phyloP scores from a whole-genome alignment of 2,329 filamentous ascomycete genomes.

The Aspergillus sp. region DNA sequence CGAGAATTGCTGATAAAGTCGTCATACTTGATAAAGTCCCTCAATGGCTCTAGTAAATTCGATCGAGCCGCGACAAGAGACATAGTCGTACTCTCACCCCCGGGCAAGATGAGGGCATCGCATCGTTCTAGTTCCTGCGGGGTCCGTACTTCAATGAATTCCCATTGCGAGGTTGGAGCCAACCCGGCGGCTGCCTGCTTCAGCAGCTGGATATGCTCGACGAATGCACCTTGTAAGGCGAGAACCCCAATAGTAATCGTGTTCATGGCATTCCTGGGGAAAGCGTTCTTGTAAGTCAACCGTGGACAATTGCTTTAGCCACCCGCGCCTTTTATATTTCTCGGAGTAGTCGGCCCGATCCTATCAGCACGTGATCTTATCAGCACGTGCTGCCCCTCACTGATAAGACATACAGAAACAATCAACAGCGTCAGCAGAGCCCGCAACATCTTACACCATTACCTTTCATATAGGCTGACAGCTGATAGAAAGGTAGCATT shows the following conservation, averaged over 20 bases:
- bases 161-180: constrained; percentile 36
- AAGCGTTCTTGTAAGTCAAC: constrained; percentile 9
- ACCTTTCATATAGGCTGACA: background rate
- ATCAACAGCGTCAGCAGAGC: background rate
- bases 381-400: constrained; percentile 15
- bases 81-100: constrained; percentile 91
- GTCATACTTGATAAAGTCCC: constrained; percentile 79
- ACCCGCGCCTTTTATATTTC: constrained; percentile 3
- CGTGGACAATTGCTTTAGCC: background rate
- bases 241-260: constrained; percentile 53
- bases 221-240: constrained; percentile 85
- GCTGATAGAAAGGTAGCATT: background rate
- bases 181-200: constrained; percentile 56
- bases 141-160: constrained; percentile 73
- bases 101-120: constrained; percentile 80
- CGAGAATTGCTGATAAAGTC: constrained; percentile 6
- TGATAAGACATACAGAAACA: constrained; percentile 2
- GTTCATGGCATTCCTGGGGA: constrained; percentile 16
- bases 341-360: constrained; percentile 6
- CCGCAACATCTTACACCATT: background rate
- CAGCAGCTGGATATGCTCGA: constrained; percentile 75
- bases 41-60: constrained; percentile 70
- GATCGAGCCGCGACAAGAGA: constrained; percentile 77
- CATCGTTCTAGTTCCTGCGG: constrained; percentile 61
- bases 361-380: constrained; percentile 19